phyloP scores from a whole-genome alignment of 2,329 filamentous ascomycete species.

The Beauveria sp. region DNA sequence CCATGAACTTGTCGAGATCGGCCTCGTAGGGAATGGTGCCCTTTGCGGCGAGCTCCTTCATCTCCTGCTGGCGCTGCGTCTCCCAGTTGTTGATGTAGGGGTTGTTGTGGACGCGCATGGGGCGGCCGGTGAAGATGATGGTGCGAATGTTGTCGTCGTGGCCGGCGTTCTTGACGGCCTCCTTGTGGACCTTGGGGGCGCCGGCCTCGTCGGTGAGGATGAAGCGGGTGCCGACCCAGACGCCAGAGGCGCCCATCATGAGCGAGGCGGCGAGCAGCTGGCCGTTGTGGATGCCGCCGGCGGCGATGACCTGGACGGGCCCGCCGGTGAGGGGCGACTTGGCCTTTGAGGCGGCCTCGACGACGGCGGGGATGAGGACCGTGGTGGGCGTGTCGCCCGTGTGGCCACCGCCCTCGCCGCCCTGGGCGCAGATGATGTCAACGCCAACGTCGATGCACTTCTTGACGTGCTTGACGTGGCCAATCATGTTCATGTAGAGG shows the following conservation, averaged over 20 bases:
- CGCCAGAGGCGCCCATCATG: constrained; percentile 84
- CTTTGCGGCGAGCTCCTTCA: constrained; percentile 83
- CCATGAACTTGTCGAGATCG: constrained; percentile 75
- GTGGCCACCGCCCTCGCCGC: constrained; percentile 94
- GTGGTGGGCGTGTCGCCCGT: constrained; percentile 90
- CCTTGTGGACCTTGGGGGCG: constrained; percentile 87
- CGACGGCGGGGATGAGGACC: constrained; percentile 86
- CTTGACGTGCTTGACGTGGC: constrained; percentile 96
- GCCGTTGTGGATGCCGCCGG: constrained; percentile 90
- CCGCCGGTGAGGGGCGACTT: constrained; percentile 81
- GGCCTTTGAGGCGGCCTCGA: constrained; percentile 69
- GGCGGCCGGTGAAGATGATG: constrained; percentile 96
- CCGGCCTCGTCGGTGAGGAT: constrained; percentile 91
- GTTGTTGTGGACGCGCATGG: constrained; percentile 88
- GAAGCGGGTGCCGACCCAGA: constrained; percentile 97
- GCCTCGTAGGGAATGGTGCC: constrained; percentile 89
- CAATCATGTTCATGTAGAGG: constrained; percentile 99
- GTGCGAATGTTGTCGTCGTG: constrained; percentile 96
- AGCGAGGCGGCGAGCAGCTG: constrained; percentile 82
- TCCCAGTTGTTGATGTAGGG: constrained; percentile 95
- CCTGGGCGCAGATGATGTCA: constrained; percentile 97
- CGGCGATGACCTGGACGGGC: constrained; percentile 86
- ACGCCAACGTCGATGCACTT: constrained; percentile 89
- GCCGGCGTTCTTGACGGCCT: constrained; percentile 81
- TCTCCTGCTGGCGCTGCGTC: constrained; percentile 79